Evolutionary conservation across 108 stramenopile species (phyloP).

Genomic region (Fistulifera pelliculosa): DNA sequence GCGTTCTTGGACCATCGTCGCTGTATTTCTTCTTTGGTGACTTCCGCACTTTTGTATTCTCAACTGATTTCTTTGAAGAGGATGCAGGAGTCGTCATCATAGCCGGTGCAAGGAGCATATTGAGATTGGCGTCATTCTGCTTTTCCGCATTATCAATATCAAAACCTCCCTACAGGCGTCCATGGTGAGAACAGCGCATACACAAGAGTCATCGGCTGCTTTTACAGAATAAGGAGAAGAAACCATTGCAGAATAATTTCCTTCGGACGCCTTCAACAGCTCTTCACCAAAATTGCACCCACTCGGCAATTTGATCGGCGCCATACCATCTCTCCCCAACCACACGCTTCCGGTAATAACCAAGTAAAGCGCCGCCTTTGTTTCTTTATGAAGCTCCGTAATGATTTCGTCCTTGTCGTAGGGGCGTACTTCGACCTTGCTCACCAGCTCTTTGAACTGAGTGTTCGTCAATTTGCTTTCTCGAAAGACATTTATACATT

Average conservation of each 20-base stretch:
- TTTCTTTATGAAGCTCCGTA: neutral
- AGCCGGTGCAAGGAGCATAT: too few relatives aligned
- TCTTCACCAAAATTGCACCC: conserved; percentile 4
- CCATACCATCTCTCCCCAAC: neutral
- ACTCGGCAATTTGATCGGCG: neutral
- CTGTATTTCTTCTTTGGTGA: too few relatives aligned
- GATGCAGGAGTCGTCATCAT: too few relatives aligned
- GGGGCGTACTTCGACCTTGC: neutral
- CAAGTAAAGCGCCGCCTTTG: conserved; percentile 1
- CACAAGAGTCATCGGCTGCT: neutral
- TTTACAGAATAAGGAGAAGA: neutral
- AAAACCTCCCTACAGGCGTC: neutral
- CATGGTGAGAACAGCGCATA: neutral
- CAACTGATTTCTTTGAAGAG: too few relatives aligned
- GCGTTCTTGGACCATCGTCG: too few relatives aligned
- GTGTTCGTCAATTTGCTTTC: neutral
- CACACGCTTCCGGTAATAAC: neutral
- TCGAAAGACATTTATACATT: too few relatives aligned
- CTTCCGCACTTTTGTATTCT: too few relatives aligned
- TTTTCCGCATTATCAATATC: conserved; percentile 3
- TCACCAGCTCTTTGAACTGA: neutral
- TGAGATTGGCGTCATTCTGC: too few relatives aligned
- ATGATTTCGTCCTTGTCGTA: neutral
- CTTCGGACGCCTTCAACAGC: neutral
- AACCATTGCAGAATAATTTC: neutral